Percentiles rank a stretch among this genome's conserved stretches.
These are phyloP conservation scores for Aspergillus arachidicola DNA, from an alignment of 2,329 filamentous ascomycete genomes.

Conservation along the genomic window DNA sequence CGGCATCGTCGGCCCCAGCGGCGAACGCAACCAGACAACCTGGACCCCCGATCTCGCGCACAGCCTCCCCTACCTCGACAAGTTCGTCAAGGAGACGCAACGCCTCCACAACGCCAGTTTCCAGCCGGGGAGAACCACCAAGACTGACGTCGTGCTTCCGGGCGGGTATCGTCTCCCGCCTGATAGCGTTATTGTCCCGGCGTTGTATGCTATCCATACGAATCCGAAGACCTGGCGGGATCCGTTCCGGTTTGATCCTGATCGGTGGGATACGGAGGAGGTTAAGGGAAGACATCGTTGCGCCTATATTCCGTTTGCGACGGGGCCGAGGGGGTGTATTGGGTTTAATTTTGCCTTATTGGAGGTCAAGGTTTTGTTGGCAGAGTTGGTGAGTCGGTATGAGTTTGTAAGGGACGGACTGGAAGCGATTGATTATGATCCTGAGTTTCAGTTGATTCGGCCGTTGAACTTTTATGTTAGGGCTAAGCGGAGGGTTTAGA, in stretches of 20 bases:
- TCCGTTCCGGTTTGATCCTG: constrained; percentile 60
- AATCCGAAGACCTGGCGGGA: constrained; percentile 62
- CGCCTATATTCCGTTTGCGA: constrained; percentile 60
- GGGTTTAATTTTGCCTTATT: constrained; percentile 65
- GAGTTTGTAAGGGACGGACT: constrained; percentile 54
- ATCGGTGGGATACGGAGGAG: constrained; percentile 59
- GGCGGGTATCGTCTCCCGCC: constrained; percentile 61
- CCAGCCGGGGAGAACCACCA: constrained; percentile 62
- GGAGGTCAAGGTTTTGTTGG: constrained; percentile 59
- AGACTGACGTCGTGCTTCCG: constrained; percentile 59
- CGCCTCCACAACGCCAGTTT: constrained; percentile 63
- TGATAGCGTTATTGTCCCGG: constrained; percentile 57
- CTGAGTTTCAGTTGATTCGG: constrained; percentile 23
- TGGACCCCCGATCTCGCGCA: constrained; percentile 47
- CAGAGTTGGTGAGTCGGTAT: constrained; percentile 61
- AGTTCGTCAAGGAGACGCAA: constrained; percentile 64
- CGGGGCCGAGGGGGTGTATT: constrained; percentile 59
- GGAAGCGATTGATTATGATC: constrained; percentile 35
- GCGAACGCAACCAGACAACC: constrained; percentile 37
- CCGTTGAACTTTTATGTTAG: constrained; percentile 25
- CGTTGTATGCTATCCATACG: constrained; percentile 50
- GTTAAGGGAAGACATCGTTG: constrained; percentile 54
- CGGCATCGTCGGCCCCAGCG: constrained; percentile 35
- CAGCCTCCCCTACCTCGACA: constrained; percentile 48
- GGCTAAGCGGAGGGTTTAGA: constrained; percentile 34